Percentiles rank a stretch among this genome's conserved stretches.
Evolutionary conservation across 768 basidiomycete species (phyloP).

Genomic region (Pulveroboletus ravenelii): DNA sequence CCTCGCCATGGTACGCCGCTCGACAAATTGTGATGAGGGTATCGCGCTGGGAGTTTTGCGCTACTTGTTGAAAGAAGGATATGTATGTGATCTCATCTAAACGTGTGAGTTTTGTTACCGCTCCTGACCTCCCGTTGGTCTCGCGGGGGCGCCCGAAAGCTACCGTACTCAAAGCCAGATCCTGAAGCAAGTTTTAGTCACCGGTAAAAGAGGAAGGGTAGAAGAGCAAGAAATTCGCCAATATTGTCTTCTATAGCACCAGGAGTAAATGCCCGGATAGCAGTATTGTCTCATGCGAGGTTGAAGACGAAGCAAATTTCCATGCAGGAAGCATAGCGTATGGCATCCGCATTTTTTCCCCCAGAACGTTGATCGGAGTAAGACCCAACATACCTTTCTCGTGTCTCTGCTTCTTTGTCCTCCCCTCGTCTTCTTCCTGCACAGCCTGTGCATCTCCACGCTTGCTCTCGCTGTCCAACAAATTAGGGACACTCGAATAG

Average conservation of each 20-base stretch:
- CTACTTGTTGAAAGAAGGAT: slow-evolving; percentile 6
- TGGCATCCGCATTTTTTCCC: background rate
- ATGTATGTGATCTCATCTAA: slow-evolving; percentile 40
- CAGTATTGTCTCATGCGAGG: background rate
- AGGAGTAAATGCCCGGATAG: background rate
- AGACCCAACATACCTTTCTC: slow-evolving; percentile 32
- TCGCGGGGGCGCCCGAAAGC: slow-evolving; percentile 63
- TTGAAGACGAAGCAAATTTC: slow-evolving; percentile 4
- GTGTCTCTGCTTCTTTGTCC: slow-evolving; percentile 52
- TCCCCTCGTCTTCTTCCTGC: slow-evolving; percentile 31
- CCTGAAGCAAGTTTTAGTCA: slow-evolving; percentile 28
- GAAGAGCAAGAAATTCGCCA: slow-evolving; percentile 3
- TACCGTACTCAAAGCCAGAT: slow-evolving; percentile 40
- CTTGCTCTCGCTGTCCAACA: slow-evolving; percentile 54
- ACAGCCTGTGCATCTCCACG: slow-evolving; percentile 19
- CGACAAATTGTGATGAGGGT: background rate
- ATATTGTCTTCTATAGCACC: slow-evolving; percentile 1
- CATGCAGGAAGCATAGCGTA: slow-evolving; percentile 3
- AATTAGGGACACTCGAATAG: slow-evolving; percentile 63
- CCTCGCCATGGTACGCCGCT: background rate
- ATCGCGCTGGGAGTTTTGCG: background rate
- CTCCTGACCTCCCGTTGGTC: slow-evolving; percentile 61
- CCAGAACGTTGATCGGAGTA: background rate
- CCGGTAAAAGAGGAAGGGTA: background rate
- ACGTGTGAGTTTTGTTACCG: slow-evolving; percentile 68